Percentiles rank a stretch among this genome's conserved stretches.
These are phyloP conservation scores for Pythium biforme DNA, from an alignment of 352 stramenopile genomes.

Conservation along the genomic window DNA sequence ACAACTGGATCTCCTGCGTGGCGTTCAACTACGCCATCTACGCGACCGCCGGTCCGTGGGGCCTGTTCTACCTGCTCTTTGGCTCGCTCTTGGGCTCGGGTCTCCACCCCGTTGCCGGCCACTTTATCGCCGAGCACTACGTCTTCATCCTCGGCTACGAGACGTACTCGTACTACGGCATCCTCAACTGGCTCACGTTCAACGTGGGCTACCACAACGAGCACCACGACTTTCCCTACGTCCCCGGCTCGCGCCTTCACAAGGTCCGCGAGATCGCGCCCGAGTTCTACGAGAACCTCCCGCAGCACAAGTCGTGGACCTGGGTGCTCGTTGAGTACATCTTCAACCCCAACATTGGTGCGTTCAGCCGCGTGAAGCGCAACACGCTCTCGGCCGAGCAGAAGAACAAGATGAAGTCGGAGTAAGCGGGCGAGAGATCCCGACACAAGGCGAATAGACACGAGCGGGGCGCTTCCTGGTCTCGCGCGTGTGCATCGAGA, in stretches of 20 bases:
- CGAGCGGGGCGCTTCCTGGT: too few species aligned
- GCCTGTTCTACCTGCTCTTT: conserved; percentile 92
- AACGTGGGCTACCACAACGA: conserved; percentile 99
- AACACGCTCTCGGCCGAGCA: conserved; percentile 50
- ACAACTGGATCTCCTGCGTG: conserved; percentile 85
- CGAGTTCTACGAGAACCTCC: conserved; percentile 96
- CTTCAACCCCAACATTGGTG: conserved; percentile 88
- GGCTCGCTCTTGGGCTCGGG: conserved; percentile 90
- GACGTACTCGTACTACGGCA: conserved; percentile 98
- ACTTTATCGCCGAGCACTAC: conserved; percentile 99
- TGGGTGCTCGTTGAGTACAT: conserved; percentile 94
- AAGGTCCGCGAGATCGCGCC: conserved; percentile 87
- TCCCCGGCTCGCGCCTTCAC: conserved; percentile 90
- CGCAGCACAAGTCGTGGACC: conserved; percentile 92
- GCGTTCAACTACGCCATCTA: conserved; percentile 86
- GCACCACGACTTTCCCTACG: conserved; percentile 97
- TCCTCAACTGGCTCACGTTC: conserved; percentile 95
- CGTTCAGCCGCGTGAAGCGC: conserved; percentile 92
- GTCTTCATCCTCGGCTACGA: conserved; percentile 93
- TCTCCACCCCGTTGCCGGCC: conserved; percentile 94
- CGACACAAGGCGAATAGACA: too few species aligned
- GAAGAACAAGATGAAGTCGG: conserved; percentile 74
- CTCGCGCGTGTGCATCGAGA: too few species aligned
- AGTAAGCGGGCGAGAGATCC: too few species aligned
- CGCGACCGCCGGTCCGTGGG: conserved; percentile 71